Evolutionary conservation across 2,329 filamentous ascomycete species (phyloP).

Genomic region (Phyllosticta citriasiana): DNA sequence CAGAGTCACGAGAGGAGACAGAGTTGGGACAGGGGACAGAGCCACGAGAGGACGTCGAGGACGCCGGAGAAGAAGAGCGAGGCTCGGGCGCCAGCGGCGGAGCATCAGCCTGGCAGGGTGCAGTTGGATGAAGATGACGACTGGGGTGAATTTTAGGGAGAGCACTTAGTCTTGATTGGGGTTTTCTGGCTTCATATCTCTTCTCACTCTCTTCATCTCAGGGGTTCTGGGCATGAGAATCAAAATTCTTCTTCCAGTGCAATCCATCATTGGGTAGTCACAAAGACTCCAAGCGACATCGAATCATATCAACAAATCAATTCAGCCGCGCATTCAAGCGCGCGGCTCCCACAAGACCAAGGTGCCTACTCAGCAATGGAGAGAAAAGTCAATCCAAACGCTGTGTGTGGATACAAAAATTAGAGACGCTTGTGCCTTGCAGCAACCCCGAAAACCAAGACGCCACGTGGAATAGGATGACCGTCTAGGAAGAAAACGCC

Average conservation of each 20-base stretch:
- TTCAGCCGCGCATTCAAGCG: too few species aligned
- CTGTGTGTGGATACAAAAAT: neutral
- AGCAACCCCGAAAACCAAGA: neutral
- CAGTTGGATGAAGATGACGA: neutral
- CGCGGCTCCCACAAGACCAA: too few species aligned
- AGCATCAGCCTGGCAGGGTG: neutral
- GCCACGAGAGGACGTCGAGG: neutral
- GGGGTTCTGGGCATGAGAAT: too few species aligned
- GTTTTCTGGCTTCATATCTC: too few species aligned
- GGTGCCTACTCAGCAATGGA: neutral
- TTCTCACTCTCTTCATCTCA: too few species aligned
- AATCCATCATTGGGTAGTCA: too few species aligned
- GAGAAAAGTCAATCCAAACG: neutral
- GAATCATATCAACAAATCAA: too few species aligned
- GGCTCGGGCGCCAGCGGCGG: neutral
- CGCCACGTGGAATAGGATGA: neutral
- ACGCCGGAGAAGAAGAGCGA: neutral
- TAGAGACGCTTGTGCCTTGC: neutral
- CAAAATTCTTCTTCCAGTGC: too few species aligned
- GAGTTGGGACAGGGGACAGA: neutral
- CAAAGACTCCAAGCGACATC: too few species aligned
- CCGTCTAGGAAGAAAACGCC: neutral
- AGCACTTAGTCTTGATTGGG: neutral
- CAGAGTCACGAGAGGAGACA: neutral
- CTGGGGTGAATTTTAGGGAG: neutral